These are phyloP conservation scores for Saccharomyces hybrid DNA, from an alignment of 1,139 yeast species.

Conservation along the genomic window DNA sequence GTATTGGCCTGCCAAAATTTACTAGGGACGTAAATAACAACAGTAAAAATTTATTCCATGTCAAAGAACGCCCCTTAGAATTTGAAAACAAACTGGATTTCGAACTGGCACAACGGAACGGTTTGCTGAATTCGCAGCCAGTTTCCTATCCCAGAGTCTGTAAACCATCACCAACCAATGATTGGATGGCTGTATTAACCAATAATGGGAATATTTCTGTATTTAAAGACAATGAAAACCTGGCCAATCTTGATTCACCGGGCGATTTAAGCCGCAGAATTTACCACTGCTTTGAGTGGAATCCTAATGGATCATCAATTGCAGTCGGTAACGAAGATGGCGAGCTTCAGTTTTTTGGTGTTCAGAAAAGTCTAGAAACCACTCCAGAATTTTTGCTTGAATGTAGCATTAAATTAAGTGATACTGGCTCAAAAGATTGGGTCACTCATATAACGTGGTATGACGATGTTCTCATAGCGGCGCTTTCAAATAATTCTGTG, in stretches of 20 bases:
- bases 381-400: not conserved
- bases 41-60: conserved; percentile 23
- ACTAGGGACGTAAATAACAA: conserved; percentile 13
- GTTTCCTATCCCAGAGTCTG: conserved; percentile 18
- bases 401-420: not conserved
- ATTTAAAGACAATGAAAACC: conserved; percentile 10
- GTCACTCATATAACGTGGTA: conserved; percentile 21
- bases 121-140: conserved; percentile 27
- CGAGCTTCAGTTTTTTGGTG: conserved; percentile 12
- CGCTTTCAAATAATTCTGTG: conserved; percentile 13
- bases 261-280: conserved; percentile 15
- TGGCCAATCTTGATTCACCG: conserved; percentile 20
- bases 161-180: conserved; percentile 18
- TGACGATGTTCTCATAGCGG: conserved; percentile 5
- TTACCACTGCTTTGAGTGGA: conserved; percentile 29
- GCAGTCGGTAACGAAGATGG: conserved; percentile 27
- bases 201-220: conserved; percentile 26
- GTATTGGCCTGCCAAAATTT: conserved; percentile 25
- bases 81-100: conserved; percentile 26
- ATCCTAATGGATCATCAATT: conserved; percentile 17
- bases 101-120: conserved; percentile 18
- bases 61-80: conserved; percentile 17
- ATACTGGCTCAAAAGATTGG: conserved; percentile 13
- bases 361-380: conserved; percentile 10
- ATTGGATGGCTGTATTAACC: conserved; percentile 24